A percentile compares a stretch with the other conserved stretches of the same genome.
phyloP scores from a whole-genome alignment of 176 grass and related monocot genomes.

The Microstegium vimineum region DNA sequence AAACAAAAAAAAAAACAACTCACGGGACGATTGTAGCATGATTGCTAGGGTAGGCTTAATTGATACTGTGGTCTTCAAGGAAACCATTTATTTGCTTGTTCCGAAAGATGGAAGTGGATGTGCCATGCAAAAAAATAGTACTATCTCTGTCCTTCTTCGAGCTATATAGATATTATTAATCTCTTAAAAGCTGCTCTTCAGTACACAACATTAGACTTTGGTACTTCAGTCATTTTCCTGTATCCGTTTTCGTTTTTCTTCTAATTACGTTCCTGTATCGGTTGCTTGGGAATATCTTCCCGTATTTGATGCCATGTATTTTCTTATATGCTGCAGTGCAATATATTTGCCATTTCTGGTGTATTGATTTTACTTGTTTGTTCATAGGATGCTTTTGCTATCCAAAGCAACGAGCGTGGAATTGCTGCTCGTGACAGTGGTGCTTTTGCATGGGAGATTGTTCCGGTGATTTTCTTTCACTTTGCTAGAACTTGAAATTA shows the following conservation, averaged over 20 bases:
- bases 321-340: background rate
- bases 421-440: constrained; percentile 81
- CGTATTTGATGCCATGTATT: background rate
- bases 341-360: background rate
- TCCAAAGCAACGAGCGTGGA: constrained; percentile 95
- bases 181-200: too few relatives aligned
- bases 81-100: background rate
- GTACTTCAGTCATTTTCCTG: background rate
- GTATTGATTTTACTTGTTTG: constrained; percentile 18
- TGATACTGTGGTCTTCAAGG: background rate
- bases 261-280: background rate
- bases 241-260: background rate
- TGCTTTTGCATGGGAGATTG: constrained; percentile 92
- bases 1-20: too few relatives aligned
- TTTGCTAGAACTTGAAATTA: background rate
- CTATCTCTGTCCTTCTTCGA: background rate
- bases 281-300: background rate
- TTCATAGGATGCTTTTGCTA: constrained; percentile 78
- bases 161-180: too few relatives aligned
- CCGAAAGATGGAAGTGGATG: background rate
- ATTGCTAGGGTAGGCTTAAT: background rate
- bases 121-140: background rate
- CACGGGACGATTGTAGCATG: background rate
- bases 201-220: background rate
- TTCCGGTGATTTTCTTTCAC: constrained; percentile 53